phyloP scores from a whole-genome alignment of 1,284 basidiomycete genomes.

The Ustilago hordei region DNA sequence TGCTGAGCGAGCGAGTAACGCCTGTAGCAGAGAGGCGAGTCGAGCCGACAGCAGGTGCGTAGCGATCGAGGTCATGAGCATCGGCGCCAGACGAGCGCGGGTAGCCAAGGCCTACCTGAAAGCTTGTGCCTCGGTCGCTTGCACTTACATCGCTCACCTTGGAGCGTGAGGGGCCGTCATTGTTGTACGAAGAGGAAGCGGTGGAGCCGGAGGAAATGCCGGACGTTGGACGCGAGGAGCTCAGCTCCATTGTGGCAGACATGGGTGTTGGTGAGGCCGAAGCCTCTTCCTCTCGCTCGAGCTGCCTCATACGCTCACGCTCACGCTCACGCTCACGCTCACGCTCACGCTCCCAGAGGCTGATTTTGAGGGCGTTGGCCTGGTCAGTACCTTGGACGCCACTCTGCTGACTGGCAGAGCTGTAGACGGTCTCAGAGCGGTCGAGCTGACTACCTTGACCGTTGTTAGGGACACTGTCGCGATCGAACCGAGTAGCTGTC shows the following conservation, averaged over 20 bases:
- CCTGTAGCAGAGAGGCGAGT: slow-evolving; percentile 48
- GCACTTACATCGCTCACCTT: slow-evolving; percentile 20
- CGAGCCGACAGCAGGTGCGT: slow-evolving; percentile 54
- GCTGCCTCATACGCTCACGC: slow-evolving; percentile 48
- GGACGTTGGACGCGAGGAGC: slow-evolving; percentile 21
- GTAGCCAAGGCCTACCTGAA: slow-evolving; percentile 36
- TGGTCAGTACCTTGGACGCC: slow-evolving; percentile 4
- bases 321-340: slow-evolving; percentile 58
- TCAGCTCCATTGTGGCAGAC: slow-evolving; percentile 12
- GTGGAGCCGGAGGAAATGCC: slow-evolving; percentile 19
- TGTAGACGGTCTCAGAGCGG: slow-evolving; percentile 26
- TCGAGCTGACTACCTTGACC: slow-evolving; percentile 1
- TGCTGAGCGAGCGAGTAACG: slow-evolving; percentile 58
- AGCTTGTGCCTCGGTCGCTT: slow-evolving; percentile 15
- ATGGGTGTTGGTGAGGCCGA: slow-evolving; percentile 11
- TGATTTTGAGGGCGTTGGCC: slow-evolving; percentile 35
- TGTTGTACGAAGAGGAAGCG: slow-evolving; percentile 22
- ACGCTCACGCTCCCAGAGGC: slow-evolving; percentile 55
- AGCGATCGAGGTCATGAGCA: slow-evolving; percentile 44
- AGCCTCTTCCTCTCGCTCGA: slow-evolving; percentile 54
- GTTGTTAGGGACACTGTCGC: background rate
- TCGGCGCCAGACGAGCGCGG: slow-evolving; percentile 19
- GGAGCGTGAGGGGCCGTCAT: slow-evolving; percentile 16
- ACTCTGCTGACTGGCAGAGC: slow-evolving; percentile 16
- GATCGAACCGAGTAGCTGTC: slow-evolving; percentile 11